phyloP scores from a whole-genome alignment of 441 rosid species.

The Pelargonium cotyledonis region DNA sequence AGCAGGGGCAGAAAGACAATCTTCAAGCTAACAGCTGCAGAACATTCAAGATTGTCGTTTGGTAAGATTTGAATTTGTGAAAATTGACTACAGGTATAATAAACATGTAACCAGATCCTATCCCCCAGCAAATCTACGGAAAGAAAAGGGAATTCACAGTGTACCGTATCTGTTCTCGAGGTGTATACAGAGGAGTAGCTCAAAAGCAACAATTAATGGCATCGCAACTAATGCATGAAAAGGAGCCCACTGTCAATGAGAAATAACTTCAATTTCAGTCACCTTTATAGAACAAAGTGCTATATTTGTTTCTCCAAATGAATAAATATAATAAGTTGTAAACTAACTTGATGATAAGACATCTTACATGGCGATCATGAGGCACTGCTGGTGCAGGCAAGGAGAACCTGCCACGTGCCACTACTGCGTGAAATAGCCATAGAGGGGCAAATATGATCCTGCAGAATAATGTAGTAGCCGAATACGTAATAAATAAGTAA shows the following conservation, averaged over 20 bases:
- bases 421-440: slow-evolving; percentile 54
- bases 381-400: slow-evolving; percentile 63
- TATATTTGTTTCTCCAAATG: not conserved
- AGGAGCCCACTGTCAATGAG: slow-evolving; percentile 60
- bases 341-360: slow-evolving; percentile 8
- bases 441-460: slow-evolving; percentile 55
- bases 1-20: slow-evolving; percentile 53
- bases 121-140: too few species aligned
- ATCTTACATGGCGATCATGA: slow-evolving; percentile 44
- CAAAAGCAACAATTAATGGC: slow-evolving; percentile 58
- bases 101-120: not conserved
- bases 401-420: slow-evolving; percentile 63
- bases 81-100: not conserved
- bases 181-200: slow-evolving; percentile 50
- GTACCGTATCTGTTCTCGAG: slow-evolving; percentile 46
- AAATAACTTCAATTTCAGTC: slow-evolving; percentile 9
- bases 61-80: not conserved
- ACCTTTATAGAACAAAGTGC: slow-evolving; percentile 1
- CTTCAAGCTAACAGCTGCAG: slow-evolving; percentile 52
- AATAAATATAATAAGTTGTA: not conserved
- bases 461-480: slow-evolving; percentile 17
- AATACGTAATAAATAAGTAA: too few species aligned
- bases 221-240: slow-evolving; percentile 44
- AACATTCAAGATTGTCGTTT: slow-evolving; percentile 18
- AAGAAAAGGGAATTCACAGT: not conserved